Evolutionary conservation across 2,329 filamentous ascomycete species (phyloP), one percentile per base, ranked within the genome.

Genomic region (Diaporthe capsici): DNA sequence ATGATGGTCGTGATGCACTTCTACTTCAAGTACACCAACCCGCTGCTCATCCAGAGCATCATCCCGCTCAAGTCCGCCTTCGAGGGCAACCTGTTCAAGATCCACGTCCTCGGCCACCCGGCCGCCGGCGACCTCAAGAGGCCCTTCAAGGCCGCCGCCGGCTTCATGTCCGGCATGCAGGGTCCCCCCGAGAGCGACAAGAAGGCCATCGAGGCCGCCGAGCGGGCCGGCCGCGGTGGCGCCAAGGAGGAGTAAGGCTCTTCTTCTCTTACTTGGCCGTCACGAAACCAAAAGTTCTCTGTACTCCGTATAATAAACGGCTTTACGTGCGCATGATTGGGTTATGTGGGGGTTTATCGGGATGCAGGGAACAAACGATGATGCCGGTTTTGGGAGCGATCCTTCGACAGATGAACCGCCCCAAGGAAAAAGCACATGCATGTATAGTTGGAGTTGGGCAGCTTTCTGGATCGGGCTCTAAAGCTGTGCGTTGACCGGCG

Each of bases 11-110:
- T 98, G 83, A 98, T 99, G 96, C 97, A 99, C 88, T 80, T 99
- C 77, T 99, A 98, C 92, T 94, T 99, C 90, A 96, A 98, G 86
- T 99, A 98, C 93, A 98, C 96, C 88, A 99, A 98, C 92, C 97
- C 97, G 57, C 94, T 99, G 71, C 89, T 98, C 82, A 98, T 99
- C 88, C 97, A 99, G 92, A 97, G 94, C 85, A 98, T 99, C 88
- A 97, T 99, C 83, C 97, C 97, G 47, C 90, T 98, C 86, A 99
- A 99, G 93, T 91, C 94, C 84, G 96, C 95, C 61, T 91, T 99
- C 86, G 97, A 99, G 90, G 91, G 93, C 87, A 98, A 98, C 90
- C 89, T 98, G 81, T 91, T 97, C 89, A 98, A 98, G 92, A 96
- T 99, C 83, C 94, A 98, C 87, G 80, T 99, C 78, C 94, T 96